Evolutionary conservation across 257 asterid genomes (phyloP).

Genomic region (Ilex asprella): DNA sequence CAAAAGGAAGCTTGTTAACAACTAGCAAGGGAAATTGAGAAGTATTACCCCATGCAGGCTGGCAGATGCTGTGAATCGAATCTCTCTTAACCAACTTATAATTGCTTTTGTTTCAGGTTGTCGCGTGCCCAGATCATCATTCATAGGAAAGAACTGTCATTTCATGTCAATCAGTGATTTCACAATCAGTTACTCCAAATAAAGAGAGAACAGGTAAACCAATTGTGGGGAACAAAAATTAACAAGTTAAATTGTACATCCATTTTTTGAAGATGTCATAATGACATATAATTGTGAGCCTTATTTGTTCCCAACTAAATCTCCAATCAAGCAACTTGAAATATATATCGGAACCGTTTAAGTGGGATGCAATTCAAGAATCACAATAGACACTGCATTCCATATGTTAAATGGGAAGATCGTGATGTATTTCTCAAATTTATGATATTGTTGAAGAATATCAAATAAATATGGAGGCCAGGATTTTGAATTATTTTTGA

Average conservation of each 20-base stretch:
- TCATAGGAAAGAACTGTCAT: constrained; percentile 90
- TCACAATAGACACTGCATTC: no score
- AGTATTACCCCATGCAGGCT: constrained; percentile 86
- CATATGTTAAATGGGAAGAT: no score
- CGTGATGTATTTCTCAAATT: no score
- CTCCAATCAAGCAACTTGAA: no score
- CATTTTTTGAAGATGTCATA: neutral
- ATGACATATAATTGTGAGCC: no score
- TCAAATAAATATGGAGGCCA: no score
- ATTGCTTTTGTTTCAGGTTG: constrained; percentile 98
- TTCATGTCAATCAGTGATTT: constrained; percentile 43
- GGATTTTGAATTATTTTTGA: no score
- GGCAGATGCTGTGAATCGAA: constrained; percentile 85
- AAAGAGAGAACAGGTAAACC: neutral
- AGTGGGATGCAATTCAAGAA: no score
- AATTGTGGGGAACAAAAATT: neutral
- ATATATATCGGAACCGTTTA: no score
- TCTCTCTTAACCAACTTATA: constrained; percentile 73
- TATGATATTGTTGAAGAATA: no score
- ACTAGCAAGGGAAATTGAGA: constrained; percentile 7
- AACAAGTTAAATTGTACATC: neutral
- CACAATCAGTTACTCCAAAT: constrained; percentile 23
- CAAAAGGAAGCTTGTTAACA: no score
- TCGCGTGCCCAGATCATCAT: constrained; percentile 64
- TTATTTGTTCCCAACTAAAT: no score